phyloP scores from a whole-genome alignment of 768 basidiomycete genomes.

The Strobilomyces echinocephalus region DNA sequence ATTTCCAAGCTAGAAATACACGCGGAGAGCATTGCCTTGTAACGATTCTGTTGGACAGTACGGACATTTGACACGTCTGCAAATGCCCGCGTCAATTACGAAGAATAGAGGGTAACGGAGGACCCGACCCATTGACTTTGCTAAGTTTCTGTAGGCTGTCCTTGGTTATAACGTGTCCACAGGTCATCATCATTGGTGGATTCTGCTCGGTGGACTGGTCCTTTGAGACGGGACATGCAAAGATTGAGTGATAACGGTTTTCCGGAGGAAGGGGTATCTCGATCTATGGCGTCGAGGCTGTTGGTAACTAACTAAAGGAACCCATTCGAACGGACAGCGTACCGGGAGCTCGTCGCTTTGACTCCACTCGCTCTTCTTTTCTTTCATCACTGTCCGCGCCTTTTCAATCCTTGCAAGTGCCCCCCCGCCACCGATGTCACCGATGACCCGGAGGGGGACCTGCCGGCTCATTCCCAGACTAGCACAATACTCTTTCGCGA shows the following conservation, averaged over 20 bases:
- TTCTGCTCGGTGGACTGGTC: constrained; percentile 92
- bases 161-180: constrained; percentile 92
- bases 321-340: constrained; percentile 1
- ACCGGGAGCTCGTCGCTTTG: constrained; percentile 88
- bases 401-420: constrained; percentile 92
- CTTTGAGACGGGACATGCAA: constrained; percentile 96
- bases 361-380: constrained; percentile 90
- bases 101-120: constrained; percentile 2
- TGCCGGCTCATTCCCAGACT: constrained; percentile 85
- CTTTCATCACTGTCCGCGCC: constrained; percentile 88
- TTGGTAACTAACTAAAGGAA: not conserved
- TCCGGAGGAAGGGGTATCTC: constrained; percentile 85
- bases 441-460: constrained; percentile 81
- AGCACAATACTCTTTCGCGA: constrained; percentile 87
- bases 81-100: not conserved
- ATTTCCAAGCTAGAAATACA: constrained; percentile 50
- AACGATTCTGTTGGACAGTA: constrained; percentile 87
- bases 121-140: constrained; percentile 76
- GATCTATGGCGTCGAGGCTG: constrained; percentile 50
- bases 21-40: constrained; percentile 49
- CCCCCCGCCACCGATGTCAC: constrained; percentile 89
- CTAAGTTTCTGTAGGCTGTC: constrained; percentile 88
- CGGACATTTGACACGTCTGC: constrained; percentile 90
- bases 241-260: constrained; percentile 93
- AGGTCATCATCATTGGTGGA: constrained; percentile 96